These are phyloP conservation scores for Coemansia sp. DNA, from an alignment of 192 early-diverging fungal species.

Conservation along the genomic window DNA sequence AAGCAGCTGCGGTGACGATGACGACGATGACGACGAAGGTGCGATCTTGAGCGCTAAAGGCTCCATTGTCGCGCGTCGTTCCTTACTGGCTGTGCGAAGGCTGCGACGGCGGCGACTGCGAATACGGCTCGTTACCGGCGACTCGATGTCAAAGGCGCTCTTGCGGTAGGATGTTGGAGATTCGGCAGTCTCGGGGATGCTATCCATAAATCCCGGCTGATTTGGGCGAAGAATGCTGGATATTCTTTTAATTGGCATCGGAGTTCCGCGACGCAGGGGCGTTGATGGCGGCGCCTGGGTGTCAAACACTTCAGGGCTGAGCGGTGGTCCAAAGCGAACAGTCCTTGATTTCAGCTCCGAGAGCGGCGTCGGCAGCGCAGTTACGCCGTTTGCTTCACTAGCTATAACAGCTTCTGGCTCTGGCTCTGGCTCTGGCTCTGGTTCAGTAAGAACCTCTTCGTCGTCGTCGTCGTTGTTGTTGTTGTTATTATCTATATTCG, in stretches of 20 bases:
- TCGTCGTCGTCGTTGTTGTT: background rate
- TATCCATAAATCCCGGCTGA: background rate
- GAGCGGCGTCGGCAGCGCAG: constrained; percentile 1
- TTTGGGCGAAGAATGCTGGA: constrained; percentile 43
- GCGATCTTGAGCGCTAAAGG: background rate
- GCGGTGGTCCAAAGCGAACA: constrained; percentile 58
- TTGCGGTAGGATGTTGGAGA: background rate
- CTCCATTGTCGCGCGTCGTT: constrained; percentile 1
- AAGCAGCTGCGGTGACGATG: constrained; percentile 16
- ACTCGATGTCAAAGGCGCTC: constrained; percentile 22
- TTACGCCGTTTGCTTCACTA: background rate
- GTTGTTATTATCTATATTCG: background rate
- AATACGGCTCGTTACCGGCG: constrained; percentile 12
- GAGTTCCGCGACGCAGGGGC: constrained; percentile 59
- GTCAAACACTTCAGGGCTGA: constrained; percentile 65
- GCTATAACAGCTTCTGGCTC: constrained; percentile 23
- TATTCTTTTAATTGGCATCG: constrained; percentile 29
- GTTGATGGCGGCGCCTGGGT: constrained; percentile 55
- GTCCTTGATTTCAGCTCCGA: constrained; percentile 11
- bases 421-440: constrained; percentile 21
- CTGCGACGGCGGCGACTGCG: constrained; percentile 26
- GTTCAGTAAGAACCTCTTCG: background rate
- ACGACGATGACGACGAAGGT: background rate
- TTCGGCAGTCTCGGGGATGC: background rate
- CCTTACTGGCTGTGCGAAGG: constrained; percentile 3